phyloP scores from a whole-genome alignment of 768 basidiomycete genomes.

The Jaapia argillacea region DNA sequence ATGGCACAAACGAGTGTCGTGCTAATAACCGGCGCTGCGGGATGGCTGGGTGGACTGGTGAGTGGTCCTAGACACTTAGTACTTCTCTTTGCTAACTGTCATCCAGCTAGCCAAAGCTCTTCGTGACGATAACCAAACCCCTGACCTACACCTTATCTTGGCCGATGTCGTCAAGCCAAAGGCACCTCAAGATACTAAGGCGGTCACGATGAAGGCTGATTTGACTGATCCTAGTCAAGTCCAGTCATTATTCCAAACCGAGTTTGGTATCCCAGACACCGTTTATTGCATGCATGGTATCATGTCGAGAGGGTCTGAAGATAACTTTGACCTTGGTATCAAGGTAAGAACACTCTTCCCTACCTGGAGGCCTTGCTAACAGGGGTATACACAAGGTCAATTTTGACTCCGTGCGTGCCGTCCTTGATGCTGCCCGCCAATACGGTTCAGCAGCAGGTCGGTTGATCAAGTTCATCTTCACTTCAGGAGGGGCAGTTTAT shows the following conservation, averaged over 20 bases:
- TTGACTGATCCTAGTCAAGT: constrained; percentile 26
- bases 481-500: constrained; percentile 50
- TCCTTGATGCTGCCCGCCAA: constrained; percentile 28
- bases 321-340: constrained; percentile 46
- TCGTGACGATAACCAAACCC: constrained; percentile 19
- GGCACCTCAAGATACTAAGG: constrained; percentile 19
- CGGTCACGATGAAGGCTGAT: constrained; percentile 28
- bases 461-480: constrained; percentile 44
- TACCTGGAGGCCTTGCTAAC: too few relatives aligned
- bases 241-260: constrained; percentile 27
- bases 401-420: constrained; percentile 40
- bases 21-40: constrained; percentile 35
- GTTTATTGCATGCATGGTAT: constrained; percentile 48
- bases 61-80: constrained; percentile 8
- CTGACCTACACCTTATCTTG: constrained; percentile 36
- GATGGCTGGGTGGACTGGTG: constrained; percentile 29
- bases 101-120: constrained; percentile 27
- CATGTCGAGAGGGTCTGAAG: constrained; percentile 54
- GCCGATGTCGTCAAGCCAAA: constrained; percentile 36
- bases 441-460: constrained; percentile 12
- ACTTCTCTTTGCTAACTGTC: not conserved
- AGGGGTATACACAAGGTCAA: constrained; percentile 36
- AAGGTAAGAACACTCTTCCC: constrained; percentile 22
- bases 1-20: too few relatives aligned
- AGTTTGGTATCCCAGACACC: constrained; percentile 29